phyloP scores from a whole-genome alignment of 192 early-diverging fungal species.

The Podila verticillata region DNA sequence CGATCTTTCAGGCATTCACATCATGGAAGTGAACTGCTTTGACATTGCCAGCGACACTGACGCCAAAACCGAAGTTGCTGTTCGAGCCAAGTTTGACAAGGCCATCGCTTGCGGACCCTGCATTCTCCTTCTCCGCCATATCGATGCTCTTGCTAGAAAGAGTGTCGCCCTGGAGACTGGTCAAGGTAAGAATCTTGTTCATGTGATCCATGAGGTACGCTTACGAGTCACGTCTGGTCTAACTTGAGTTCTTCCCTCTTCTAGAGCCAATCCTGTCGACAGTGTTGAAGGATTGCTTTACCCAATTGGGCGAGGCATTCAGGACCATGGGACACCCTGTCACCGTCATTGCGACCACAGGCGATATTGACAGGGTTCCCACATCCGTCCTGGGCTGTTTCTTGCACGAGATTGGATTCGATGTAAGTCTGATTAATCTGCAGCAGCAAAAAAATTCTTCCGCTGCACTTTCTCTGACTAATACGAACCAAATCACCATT shows the following conservation, averaged over 20 bases:
- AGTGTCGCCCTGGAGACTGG: constrained; percentile 65
- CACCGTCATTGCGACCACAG: constrained; percentile 80
- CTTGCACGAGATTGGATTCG: constrained; percentile 76
- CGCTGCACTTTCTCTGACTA: neutral
- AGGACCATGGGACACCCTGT: constrained; percentile 70
- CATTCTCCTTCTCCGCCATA: constrained; percentile 78
- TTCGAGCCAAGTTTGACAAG: constrained; percentile 82
- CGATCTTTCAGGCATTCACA: constrained; percentile 78
- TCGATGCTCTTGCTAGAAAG: constrained; percentile 80
- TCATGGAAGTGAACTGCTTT: constrained; percentile 83
- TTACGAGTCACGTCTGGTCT: neutral
- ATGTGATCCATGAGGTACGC: neutral
- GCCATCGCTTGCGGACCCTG: constrained; percentile 82
- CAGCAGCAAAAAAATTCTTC: constrained; percentile 1
- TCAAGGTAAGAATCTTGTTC: constrained; percentile 53
- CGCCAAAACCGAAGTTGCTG: constrained; percentile 77
- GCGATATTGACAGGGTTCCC: constrained; percentile 84
- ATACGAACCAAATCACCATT: constrained; percentile 1
- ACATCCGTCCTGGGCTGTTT: constrained; percentile 81
- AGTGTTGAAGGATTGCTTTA: constrained; percentile 69
- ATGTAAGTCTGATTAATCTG: constrained; percentile 52
- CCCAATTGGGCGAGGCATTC: constrained; percentile 54
- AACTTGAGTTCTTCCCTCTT: neutral
- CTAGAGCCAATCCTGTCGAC: constrained; percentile 63
- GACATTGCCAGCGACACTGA: constrained; percentile 84